Evolutionary conservation across 1,284 basidiomycete species (phyloP), one percentile per base, ranked within the genome.

Genomic region (Xanthoconium separans): DNA sequence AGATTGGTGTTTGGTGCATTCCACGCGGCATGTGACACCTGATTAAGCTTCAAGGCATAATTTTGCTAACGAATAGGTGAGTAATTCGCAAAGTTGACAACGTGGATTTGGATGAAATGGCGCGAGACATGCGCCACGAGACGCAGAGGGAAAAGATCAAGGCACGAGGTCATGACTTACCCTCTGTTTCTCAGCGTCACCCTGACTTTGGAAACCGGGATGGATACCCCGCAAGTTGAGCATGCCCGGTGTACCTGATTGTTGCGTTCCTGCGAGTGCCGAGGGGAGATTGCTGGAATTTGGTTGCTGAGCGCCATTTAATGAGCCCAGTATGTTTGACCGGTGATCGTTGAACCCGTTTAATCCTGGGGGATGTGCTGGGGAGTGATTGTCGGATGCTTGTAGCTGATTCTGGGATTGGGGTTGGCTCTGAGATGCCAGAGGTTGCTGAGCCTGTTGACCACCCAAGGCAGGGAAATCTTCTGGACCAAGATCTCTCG

Each of bases 381-480:
- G 65, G 48, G 78, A 70, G 59, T 73, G 77, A 50, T 58, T 73
- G 22, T 76, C 77, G 51, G 68, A 55, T 6, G 55, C 46, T 64
- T 73, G 60, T 60, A 55, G 66, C 59, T 70, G 64, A 54, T 56
- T 71, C 60, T 73, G 72, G 52, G 63, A 69, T 58, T 57, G 60
- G 9, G 62, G 49, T 45, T 74, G 73, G 47, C 64, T 70, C 27
- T 70, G 61, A 22, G 69, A 59, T 31, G 71, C 61, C 2, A 69
- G 34, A 2, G 55, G 12, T 44, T 69, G 65, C 44, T 64, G 68
- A 33, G 39, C 51, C 61, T 71, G 66, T 56, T 82, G 81, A 39
- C 85, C 86, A 27, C 89, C 85, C 27, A 91, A 73, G n/a, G 89
- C 89, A 43, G 89, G 89, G 68, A 91, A 91, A 71, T 91, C 89